Conservation (phyloP, 306 rosid genomes). For the Lagenaria siceraria region DNA sequence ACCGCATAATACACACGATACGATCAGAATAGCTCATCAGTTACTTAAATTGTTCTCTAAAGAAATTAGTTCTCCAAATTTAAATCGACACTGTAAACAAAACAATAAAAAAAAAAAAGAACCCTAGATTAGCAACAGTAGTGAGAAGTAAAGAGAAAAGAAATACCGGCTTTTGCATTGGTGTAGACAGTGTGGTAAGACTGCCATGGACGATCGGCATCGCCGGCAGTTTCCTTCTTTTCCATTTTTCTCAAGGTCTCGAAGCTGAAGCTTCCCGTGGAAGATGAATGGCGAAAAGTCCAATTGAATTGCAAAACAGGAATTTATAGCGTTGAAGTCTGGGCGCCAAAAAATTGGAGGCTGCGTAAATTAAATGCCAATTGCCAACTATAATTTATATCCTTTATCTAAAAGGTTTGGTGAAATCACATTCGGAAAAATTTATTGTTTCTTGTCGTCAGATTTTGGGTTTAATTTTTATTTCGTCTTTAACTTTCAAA, state of each 20-base stretch:
- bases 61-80: neutral
- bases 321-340: neutral
- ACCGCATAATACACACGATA: neutral
- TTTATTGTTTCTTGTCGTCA: no score
- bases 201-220: constrained; percentile 64
- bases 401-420: no score
- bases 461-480: no score
- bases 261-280: constrained; percentile 1
- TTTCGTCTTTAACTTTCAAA: no score
- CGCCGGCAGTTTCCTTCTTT: constrained; percentile 18
- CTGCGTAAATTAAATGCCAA: neutral
- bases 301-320: neutral
- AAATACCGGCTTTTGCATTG: constrained; percentile 72
- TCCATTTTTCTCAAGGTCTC: constrained; percentile 23
- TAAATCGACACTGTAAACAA: neutral
- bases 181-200: constrained; percentile 78
- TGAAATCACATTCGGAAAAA: no score
- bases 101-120: neutral
- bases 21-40: neutral
- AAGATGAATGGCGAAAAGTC: neutral
- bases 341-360: neutral
- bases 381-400: neutral
- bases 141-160: neutral
- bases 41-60: neutral
- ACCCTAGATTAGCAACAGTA: constrained; percentile 44